Base-by-base conservation (phyloP, 495 filamentous ascomycete genomes). In the Tuber umbilicatum region DNA sequence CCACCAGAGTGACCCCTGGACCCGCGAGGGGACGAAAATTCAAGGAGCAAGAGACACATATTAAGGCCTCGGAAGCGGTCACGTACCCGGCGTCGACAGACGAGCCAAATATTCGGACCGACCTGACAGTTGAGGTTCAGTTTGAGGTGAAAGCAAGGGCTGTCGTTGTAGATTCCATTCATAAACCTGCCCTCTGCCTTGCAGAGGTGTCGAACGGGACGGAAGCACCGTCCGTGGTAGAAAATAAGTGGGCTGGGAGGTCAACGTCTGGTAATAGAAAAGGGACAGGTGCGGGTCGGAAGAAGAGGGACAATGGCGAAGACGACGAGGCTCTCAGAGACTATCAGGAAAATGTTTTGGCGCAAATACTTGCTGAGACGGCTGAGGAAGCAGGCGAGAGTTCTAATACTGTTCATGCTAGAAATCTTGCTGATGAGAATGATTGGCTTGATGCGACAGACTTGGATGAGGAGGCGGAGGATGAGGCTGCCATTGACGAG, bases 291-390 rank as follows among this genome's bases (percentile, higher is more conserved):
- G 47, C 47, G 23, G 39, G 27, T 41, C 42, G 31, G 9, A 42
- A 69, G 10, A 75, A 75, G 67, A 70, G 67, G n/a, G 9, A 23
- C 7, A 84, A 86, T 6, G 88, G 5, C 39, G 39, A 40, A 40
- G 39, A 92, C 17, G 85, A 89, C 45, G 90, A 87, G 0, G 85
- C 89, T 5, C 69, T 92, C 35, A 88, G 87, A 3, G 93, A 97
- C 80, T 95, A 96, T 77, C 90, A 94, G 72, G 88, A 87, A 73
- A 94, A 96, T 80, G 89, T 94, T 27, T 50, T 74, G 0, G 80
- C 75, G 17, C 74, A 74, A 7, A 74, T 81, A 55, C 75, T 70
- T 31, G 73, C 70, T 5, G 80, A 81, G 23, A 73, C 64, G 31
- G 37, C 43, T 5, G 76, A 74, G 35, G 73, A 73, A 39, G 69